Evolutionary conservation across 2,329 filamentous ascomycete genomes (phyloP).

Genomic region (Xylaria digitata): DNA sequence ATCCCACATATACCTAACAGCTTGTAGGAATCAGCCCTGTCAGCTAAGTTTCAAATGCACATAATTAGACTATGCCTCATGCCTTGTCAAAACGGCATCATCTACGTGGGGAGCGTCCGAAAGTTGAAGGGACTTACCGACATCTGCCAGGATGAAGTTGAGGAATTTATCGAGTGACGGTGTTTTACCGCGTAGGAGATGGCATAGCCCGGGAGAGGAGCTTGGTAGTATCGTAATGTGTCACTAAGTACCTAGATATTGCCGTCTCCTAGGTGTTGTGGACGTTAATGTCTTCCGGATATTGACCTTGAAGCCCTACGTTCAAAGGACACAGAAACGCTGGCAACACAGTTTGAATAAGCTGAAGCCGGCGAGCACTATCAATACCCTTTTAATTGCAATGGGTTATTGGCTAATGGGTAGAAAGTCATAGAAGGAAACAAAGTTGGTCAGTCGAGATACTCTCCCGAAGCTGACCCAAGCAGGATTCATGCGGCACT

Average conservation of each 20-base stretch:
- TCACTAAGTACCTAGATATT: neutral
- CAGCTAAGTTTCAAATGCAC: conserved; percentile 5
- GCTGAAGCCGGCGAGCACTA: too few species aligned
- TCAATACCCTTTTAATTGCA: too few species aligned
- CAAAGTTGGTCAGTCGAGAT: too few species aligned
- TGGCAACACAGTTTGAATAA: too few species aligned
- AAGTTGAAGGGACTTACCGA: neutral
- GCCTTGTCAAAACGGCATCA: neutral
- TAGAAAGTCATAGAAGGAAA: too few species aligned
- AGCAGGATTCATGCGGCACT: too few species aligned
- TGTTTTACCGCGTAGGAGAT: neutral
- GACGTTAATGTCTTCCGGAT: too few species aligned
- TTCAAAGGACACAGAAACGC: too few species aligned
- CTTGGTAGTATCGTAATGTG: neutral
- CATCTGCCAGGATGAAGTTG: neutral
- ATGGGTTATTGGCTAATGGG: too few species aligned
- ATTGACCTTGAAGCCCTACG: too few species aligned
- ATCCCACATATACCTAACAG: neutral
- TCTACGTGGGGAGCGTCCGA: conserved; percentile 10
- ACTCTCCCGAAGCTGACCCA: too few species aligned
- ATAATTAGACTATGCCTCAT: neutral
- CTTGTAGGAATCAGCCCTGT: neutral
- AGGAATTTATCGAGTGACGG: neutral
- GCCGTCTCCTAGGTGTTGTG: too few species aligned
- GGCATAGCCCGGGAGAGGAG: neutral